A percentile compares a stretch with the other conserved stretches of the same genome.
These are phyloP conservation scores for Paraconiothyrium sp. DNA, from an alignment of 2,329 filamentous ascomycete species.

Conservation along the genomic window DNA sequence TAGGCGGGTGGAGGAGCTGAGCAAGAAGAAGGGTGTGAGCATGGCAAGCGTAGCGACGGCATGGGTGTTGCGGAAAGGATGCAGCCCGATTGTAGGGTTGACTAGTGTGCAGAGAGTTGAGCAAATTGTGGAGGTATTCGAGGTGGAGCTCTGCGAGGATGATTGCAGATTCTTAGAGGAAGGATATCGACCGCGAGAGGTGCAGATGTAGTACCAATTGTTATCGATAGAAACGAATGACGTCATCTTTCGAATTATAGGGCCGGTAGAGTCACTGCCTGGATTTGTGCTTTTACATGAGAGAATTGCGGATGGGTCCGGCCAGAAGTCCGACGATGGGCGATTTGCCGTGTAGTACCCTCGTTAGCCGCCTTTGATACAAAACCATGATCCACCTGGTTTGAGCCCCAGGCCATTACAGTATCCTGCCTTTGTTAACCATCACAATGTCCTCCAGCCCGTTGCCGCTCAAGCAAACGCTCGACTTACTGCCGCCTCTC, in stretches of 20 bases:
- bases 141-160: conserved; percentile 47
- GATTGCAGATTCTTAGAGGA: conserved; percentile 50
- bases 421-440: neutral
- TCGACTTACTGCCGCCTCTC: conserved; percentile 28
- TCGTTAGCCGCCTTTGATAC: neutral
- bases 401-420: neutral
- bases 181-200: neutral
- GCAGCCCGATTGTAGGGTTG: conserved; percentile 49
- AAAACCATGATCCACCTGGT: neutral
- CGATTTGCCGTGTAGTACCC: neutral
- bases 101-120: conserved; percentile 49
- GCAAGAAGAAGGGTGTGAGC: conserved; percentile 53
- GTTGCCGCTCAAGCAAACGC: conserved; percentile 21
- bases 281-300: neutral
- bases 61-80: conserved; percentile 49
- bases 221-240: neutral
- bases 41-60: conserved; percentile 52
- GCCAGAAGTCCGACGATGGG: neutral
- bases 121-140: conserved; percentile 45
- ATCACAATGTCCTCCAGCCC: neutral
- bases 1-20: conserved; percentile 56
- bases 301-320: neutral
- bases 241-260: neutral
- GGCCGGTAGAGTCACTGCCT: no score
- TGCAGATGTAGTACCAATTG: neutral